Base-by-base conservation (phyloP, 805 yeast species). In the Yarrowia sp. region DNA sequence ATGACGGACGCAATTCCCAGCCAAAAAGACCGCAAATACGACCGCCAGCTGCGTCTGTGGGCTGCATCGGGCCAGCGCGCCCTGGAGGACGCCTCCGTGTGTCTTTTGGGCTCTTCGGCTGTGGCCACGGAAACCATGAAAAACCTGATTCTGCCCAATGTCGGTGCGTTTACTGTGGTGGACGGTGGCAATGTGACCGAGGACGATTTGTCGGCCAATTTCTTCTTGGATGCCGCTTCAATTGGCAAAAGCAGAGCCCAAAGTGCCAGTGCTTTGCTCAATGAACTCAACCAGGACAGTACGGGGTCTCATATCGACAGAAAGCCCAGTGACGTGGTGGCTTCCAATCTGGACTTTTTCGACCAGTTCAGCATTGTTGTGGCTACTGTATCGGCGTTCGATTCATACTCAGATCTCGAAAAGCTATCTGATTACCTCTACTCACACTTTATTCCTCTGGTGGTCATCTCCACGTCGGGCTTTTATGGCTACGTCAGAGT, bases 31-130 rank as follows among this genome's bases (percentile, higher is more conserved):
- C 66, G 67, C 35, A 86, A 86, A 67, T 92, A 90, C 72, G 97
- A 92, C 74, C 81, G 99, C 42, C 98, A 93, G 73, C 77, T 93
- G 66, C 82, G 98, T 41, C 77, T 93, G 14, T 93, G 98, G 98
- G 92, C 90, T 1, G 71, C 81, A 0, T 74, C 80, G 10, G 99
- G 98, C 3, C 99, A 93, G 71, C 66, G 74, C 4, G 77, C 79
- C 7, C 78, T 93, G 15, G 83, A 83, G 36, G 70, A 72, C 1
- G 78, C 92, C 0, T 85, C 82, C 65, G 79, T 92, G 3, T 83
- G 91, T 65, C 74, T 91, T 2, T 69, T 91, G 2, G 83, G 84
- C 50, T 85, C 85, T 5, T 78, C 84, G 1, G 71, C 86, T 0
- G 78, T 86, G 0, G 84, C 87, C 1, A 63, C 69, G 2, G 98